Base-by-base conservation (phyloP, 345 rosid species). In the Draba incana region DNA sequence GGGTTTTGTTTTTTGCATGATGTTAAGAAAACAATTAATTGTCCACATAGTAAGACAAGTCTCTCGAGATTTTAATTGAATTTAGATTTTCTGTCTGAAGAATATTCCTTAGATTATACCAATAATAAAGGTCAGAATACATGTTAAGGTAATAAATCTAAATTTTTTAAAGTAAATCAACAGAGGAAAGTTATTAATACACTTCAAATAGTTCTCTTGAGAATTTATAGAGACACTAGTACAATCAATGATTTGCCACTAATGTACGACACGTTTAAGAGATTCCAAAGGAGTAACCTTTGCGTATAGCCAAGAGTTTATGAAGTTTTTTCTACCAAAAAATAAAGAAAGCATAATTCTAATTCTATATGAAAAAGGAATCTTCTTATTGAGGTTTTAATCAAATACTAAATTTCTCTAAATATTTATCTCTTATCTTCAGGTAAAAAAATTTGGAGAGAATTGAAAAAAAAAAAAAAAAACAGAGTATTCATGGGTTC, bases 401-500 rank as follows among this genome's bases (percentile, higher is more conserved):
- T 47, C 61, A 33, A 33, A 33, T 33, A 33, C 37, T 0, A 4
- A 16, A 15, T 43, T 16, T 14, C 30, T 39, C 20, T 20, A 20
- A 20, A 20, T 20, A 20, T 20, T 20, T 20, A 20, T 20, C 31
- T 68, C 0, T 44, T 23, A 0, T 37, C 35, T 56, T 1, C 42
- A 62, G 69, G 57, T 48, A 1, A 33, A 27, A 23, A 46, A 23
- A 6, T 13, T 61, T 53, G 31, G 53, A 50, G 44, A 42, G 39
- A 68, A 35, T 49, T 47, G 35, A 35, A 50, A 38, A n/a, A 64
- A 43, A 16, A 0, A 20, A 20, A 20, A 20, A 20, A 20, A 20
- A 20, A 20, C 20, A 20, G 20, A 20, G 4, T 13, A 10, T 46
- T n/a, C 14, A 91, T 88, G 98, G 88, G 85, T 77, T 75, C 96